These are phyloP conservation scores for Oryza officinalis DNA, from an alignment of 176 grass and related monocot species.

Conservation along the genomic window DNA sequence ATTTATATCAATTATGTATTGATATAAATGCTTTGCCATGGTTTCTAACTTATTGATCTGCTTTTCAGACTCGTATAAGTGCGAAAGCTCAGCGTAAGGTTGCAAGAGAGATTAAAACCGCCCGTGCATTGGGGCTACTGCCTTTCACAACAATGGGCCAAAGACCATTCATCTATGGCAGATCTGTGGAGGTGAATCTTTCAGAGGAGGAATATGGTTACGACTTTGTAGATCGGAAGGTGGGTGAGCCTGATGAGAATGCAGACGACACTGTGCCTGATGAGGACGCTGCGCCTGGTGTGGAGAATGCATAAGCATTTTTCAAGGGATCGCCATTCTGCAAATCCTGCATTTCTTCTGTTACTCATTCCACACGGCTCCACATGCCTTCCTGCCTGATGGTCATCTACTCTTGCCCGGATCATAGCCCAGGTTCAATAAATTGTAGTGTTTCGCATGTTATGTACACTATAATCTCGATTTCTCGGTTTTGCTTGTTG, in stretches of 20 bases:
- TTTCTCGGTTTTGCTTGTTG: background rate
- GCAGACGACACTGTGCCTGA: background rate
- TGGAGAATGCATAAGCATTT: constrained; percentile 25
- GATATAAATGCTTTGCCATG: background rate
- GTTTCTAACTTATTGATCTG: background rate
- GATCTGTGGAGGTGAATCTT: constrained; percentile 61
- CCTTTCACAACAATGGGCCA: constrained; percentile 95
- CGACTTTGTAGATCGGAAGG: constrained; percentile 30
- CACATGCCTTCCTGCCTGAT: background rate
- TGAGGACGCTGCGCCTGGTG: constrained; percentile 5
- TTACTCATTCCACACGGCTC: background rate
- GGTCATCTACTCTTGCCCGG: background rate
- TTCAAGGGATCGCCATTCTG: background rate
- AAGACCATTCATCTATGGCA: constrained; percentile 71
- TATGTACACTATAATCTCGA: background rate
- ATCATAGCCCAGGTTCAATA: constrained; percentile 17
- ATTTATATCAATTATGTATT: background rate
- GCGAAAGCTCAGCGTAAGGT: constrained; percentile 95
- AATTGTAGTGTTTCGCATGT: background rate
- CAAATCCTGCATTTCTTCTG: background rate
- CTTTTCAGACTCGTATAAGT: constrained; percentile 77
- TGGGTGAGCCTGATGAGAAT: constrained; percentile 11
- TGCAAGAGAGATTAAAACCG: constrained; percentile 90
- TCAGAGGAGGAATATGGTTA: constrained; percentile 46
- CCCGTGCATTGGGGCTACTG: constrained; percentile 80